Conservation (phyloP, 495 filamentous ascomycete genomes). For the Neurospora pannonica region DNA sequence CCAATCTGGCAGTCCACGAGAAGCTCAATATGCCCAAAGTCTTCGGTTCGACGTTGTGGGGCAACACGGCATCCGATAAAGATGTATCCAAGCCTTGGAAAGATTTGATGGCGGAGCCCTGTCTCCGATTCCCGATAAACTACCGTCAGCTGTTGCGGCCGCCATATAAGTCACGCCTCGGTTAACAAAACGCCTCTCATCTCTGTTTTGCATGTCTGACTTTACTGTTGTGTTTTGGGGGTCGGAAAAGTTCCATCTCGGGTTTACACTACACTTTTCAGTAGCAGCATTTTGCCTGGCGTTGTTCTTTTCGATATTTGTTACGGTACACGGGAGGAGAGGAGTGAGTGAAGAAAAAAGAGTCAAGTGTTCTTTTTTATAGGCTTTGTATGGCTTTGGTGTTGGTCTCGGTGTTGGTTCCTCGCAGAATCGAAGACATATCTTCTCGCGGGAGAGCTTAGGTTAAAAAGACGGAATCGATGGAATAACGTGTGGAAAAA, state of each 20-base stretch:
- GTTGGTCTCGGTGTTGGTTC: neutral
- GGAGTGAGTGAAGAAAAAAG: neutral
- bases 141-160: neutral
- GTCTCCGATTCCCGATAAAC: neutral
- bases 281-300: neutral
- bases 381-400: neutral
- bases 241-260: neutral
- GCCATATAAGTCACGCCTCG: neutral
- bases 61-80: neutral
- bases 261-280: neutral
- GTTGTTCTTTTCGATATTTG: neutral
- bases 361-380: neutral
- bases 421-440: neutral
- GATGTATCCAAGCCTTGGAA: neutral
- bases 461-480: neutral
- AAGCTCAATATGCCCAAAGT: neutral
- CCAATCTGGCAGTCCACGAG: neutral
- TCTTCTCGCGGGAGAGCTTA: neutral
- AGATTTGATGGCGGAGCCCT: neutral
- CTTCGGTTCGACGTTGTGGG: neutral
- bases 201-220: neutral
- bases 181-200: neutral
- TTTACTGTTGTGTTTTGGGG: neutral
- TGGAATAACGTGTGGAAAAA: neutral
- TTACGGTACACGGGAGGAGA: neutral